Evolutionary conservation across 768 basidiomycete species (phyloP).

Genomic region (Lepiota venenata): DNA sequence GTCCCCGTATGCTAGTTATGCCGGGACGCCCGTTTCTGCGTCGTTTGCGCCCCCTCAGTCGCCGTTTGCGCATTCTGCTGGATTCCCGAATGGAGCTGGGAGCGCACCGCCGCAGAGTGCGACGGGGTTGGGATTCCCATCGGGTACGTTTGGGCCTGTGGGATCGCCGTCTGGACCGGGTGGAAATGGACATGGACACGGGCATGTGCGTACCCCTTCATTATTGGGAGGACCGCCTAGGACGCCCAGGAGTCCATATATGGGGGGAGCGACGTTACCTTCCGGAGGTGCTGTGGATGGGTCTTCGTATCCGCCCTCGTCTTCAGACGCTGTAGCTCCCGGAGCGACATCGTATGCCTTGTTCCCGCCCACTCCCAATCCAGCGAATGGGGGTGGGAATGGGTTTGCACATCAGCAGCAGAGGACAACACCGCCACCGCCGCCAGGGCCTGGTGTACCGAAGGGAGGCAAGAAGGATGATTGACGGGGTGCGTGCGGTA

Average conservation of each 20-base stretch:
- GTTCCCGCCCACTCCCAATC: constrained; percentile 31
- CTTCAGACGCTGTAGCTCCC: constrained; percentile 24
- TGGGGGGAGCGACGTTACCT: constrained; percentile 10
- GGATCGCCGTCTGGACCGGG: constrained; percentile 6
- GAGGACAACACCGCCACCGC: constrained; percentile 11
- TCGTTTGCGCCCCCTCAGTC: constrained; percentile 23
- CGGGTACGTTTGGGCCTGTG: constrained; percentile 12
- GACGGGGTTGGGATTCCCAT: constrained; percentile 12
- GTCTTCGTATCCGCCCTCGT: constrained; percentile 13
- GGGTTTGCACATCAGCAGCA: constrained; percentile 6
- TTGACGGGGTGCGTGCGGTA: constrained; percentile 13
- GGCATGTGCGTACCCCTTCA: constrained; percentile 14
- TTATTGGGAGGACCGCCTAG: constrained; percentile 20
- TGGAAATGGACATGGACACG: constrained; percentile 13
- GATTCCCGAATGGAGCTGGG: constrained; percentile 13
- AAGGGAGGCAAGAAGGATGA: constrained; percentile 33
- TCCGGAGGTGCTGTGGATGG: constrained; percentile 10
- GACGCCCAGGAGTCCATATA: constrained; percentile 18
- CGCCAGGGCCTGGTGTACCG: constrained; percentile 22
- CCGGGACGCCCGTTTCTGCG: constrained; percentile 28
- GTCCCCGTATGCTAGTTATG: constrained; percentile 33
- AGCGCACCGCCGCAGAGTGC: constrained; percentile 16
- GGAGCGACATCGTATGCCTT: constrained; percentile 30
- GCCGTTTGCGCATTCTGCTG: constrained; percentile 23
- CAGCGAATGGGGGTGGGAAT: constrained; percentile 23